Percentiles rank a stretch among this genome's conserved stretches.
These are phyloP conservation scores for Funneliformis geosporum DNA, from an alignment of 192 early-diverging fungal genomes.

Conservation along the genomic window DNA sequence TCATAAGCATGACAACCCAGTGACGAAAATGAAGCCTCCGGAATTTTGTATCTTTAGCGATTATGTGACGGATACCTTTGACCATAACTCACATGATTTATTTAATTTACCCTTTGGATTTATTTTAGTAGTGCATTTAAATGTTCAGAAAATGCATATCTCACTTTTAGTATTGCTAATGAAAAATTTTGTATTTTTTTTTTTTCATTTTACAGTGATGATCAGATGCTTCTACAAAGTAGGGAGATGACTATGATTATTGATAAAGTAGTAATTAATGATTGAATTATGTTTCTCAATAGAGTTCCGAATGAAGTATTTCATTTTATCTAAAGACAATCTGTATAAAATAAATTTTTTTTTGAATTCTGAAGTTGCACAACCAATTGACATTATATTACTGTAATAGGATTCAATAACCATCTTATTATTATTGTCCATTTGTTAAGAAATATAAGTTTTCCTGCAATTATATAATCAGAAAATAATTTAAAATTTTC, in stretches of 20 bases:
- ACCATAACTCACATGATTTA: not conserved
- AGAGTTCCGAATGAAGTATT: not conserved
- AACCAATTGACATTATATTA: not conserved
- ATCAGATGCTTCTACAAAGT: not conserved
- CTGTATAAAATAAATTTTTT: not conserved
- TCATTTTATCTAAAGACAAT: not conserved
- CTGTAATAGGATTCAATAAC: not conserved
- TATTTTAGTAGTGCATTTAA: not conserved
- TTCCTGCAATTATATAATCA: not conserved
- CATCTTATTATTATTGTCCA: not conserved
- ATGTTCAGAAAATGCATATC: not conserved
- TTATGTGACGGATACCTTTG: conserved; percentile 4
- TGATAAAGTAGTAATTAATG: not conserved
- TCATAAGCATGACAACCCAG: conserved; percentile 25
- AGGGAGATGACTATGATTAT: not conserved
- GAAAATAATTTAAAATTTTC: not conserved
- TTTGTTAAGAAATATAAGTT: not conserved
- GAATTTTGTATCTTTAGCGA: conserved; percentile 11
- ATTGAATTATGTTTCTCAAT: not conserved
- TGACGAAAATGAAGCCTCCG: conserved; percentile 20
- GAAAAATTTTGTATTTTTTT: not conserved
- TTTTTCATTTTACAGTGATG: not conserved
- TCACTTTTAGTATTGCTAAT: not conserved
- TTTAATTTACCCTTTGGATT: too few species aligned
- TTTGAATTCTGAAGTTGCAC: not conserved